Conservation (phyloP, 129 eudicot species). For the Artemisia tridentata region DNA sequence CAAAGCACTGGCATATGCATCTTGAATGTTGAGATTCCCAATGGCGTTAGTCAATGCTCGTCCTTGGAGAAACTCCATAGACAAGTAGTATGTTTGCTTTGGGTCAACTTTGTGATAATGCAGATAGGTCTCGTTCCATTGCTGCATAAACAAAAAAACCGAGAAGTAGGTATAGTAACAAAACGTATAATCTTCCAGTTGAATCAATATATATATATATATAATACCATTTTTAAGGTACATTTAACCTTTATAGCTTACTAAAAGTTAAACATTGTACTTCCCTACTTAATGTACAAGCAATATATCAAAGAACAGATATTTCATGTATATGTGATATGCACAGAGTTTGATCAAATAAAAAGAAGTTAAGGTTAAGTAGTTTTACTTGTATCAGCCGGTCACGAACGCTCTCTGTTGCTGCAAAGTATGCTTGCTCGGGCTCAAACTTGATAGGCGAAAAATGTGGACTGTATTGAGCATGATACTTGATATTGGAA, state of each 20-base stretch:
- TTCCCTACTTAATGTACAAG: constrained; percentile 19
- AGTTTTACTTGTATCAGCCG: constrained; percentile 67
- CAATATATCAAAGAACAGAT: constrained; percentile 1
- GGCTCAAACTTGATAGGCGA: constrained; percentile 96
- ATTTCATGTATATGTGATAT: background rate
- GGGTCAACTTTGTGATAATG: constrained; percentile 90
- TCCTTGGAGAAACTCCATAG: constrained; percentile 99
- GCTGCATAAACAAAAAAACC: constrained; percentile 45
- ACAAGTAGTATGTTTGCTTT: constrained; percentile 95
- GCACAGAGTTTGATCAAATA: too few species aligned
- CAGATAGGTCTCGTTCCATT: constrained; percentile 97
- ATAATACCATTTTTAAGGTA: background rate
- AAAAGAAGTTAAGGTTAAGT: background rate
- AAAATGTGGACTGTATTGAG: constrained; percentile 89
- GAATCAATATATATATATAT: background rate
- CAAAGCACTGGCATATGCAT: constrained; percentile 85
- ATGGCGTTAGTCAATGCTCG: constrained; percentile 97
- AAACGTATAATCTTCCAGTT: background rate
- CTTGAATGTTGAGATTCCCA: constrained; percentile 80
- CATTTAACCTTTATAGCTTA: background rate
- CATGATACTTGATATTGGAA: constrained; percentile 89
- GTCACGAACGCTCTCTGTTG: constrained; percentile 96
- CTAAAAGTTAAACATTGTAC: constrained; percentile 2
- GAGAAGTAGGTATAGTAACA: background rate
- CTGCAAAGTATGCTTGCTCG: constrained; percentile 92